Evolutionary conservation across 2,329 filamentous ascomycete genomes (phyloP).

Genomic region (Diaporthe aspalathi): DNA sequence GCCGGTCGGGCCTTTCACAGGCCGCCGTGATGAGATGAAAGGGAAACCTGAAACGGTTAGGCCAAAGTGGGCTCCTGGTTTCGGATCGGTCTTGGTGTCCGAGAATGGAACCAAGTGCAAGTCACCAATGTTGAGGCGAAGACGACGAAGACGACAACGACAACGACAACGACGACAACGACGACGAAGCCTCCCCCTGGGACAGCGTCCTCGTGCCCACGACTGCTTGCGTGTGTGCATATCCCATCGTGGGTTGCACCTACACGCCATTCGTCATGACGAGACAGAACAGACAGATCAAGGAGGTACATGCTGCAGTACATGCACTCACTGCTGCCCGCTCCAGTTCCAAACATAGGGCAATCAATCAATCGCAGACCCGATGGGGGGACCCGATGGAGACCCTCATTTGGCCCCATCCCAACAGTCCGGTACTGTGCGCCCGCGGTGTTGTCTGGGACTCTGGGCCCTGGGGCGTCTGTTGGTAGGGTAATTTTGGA

Average conservation of each 20-base stretch:
- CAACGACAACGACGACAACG: no score
- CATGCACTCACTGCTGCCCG: not conserved
- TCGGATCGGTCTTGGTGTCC: conserved; percentile 23
- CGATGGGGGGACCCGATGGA: conserved; percentile 22
- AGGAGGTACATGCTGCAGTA: not conserved
- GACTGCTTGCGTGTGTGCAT: no score
- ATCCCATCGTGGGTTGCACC: no score
- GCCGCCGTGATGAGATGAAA: conserved; percentile 26
- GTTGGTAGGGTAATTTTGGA: conserved; percentile 16
- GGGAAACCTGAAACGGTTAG: conserved; percentile 30
- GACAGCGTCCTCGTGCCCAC: no score
- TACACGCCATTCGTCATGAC: not conserved
- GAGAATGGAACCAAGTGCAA: conserved; percentile 9
- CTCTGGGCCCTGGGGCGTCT: no score
- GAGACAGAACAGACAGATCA: not conserved
- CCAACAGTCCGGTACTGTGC: conserved; percentile 28
- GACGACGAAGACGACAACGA: no score
- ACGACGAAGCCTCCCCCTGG: no score
- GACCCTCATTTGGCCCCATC: conserved; percentile 23
- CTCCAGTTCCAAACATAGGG: conserved; percentile 25
- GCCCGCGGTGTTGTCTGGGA: not conserved
- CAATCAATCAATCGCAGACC: conserved; percentile 28
- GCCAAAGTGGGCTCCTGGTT: conserved; percentile 24
- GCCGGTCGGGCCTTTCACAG: conserved; percentile 20
- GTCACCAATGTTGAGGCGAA: not conserved